A percentile compares a stretch with the other conserved stretches of the same genome.
Conservation (phyloP, 148 eudicot genomes). For the Cornus suecica region DNA sequence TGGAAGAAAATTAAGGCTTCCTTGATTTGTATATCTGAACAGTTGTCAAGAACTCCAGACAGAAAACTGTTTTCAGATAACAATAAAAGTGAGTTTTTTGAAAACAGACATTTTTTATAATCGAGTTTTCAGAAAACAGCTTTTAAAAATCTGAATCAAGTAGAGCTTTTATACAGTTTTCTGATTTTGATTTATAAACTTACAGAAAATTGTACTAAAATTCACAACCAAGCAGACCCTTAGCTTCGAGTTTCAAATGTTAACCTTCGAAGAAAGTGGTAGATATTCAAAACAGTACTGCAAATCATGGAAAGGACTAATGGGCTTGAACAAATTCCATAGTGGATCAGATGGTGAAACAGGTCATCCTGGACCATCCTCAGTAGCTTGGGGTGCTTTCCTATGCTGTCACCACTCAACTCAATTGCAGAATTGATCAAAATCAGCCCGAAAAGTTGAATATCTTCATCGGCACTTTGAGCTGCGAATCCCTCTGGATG, state of each 20-base stretch:
- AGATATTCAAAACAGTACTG: slow-evolving; percentile 72
- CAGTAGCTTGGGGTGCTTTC: slow-evolving; percentile 73
- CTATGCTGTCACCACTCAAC: slow-evolving; percentile 73
- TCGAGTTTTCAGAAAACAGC: no score
- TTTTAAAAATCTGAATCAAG: no score
- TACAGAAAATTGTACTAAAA: no score
- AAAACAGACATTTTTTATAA: no score
- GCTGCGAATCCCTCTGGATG: slow-evolving; percentile 38
- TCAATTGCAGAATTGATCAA: slow-evolving; percentile 79
- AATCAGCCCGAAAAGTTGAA: slow-evolving; percentile 67
- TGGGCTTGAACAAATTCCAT: slow-evolving; percentile 65
- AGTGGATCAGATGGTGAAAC: slow-evolving; percentile 82
- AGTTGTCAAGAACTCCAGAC: no score
- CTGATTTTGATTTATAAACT: no score
- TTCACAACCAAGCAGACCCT: no score
- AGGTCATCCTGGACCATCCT: slow-evolving; percentile 88
- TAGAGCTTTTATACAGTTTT: no score
- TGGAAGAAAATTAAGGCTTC: not conserved
- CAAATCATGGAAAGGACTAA: slow-evolving; percentile 86
- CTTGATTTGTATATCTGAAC: no score
- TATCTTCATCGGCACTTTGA: slow-evolving; percentile 70
- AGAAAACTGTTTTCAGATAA: no score
- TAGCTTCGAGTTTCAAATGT: not conserved
- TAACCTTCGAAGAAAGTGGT: slow-evolving; percentile 81
- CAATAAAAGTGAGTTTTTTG: no score